Base-by-base conservation (phyloP, 2,329 filamentous ascomycete species). In the Fusarium anguioides region DNA sequence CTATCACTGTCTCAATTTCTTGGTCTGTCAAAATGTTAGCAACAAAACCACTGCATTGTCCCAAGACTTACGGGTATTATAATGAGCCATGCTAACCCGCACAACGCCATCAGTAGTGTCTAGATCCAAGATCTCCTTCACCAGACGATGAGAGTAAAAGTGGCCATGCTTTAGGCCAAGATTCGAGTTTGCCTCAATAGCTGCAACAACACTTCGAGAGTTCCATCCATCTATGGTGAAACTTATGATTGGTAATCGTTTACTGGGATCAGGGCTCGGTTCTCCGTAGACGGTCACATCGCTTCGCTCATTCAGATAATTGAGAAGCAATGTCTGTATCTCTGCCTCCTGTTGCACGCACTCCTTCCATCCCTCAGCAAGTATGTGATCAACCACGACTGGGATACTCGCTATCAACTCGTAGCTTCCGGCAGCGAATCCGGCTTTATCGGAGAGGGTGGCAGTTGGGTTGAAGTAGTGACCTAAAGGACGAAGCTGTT, bases 51-150 rank as follows among this genome's bases (percentile, higher is more conserved):
- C 3, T 6, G 8, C 3, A 12, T 23, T 5, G 8, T 15, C 2
- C 1, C 1, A 2, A 12, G 4, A 82, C 85, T 81, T 72, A 87
- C 86, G 73, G 4, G 88, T 91, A 70, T 93, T 93, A 73, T 93
- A 93, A 76, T 92, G 90, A 53, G 90, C 84, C 81, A 92, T 82
- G 70, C 88, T 91, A n/a, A 92, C 87, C 64, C 91, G 82, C 6
- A 91, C 83, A 10, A 92, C 85, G 0, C 89, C 91, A 67, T 91
- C 74, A 3, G 54, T 84, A 10, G 84, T 80, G 1, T 81, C 83
- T 47, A 91, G 76, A 0, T 82, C 82, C 35, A 92, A 73, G 0
- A 91, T 78, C 3, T 90, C 86, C 58, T 86, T 79, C 14, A 86
- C 81, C 65, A 92, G 73, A 17, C 90, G 79, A 69, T 90, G 86